Evolutionary conservation across 2,329 filamentous ascomycete genomes (phyloP).

Genomic region (Phyllachora maydis): DNA sequence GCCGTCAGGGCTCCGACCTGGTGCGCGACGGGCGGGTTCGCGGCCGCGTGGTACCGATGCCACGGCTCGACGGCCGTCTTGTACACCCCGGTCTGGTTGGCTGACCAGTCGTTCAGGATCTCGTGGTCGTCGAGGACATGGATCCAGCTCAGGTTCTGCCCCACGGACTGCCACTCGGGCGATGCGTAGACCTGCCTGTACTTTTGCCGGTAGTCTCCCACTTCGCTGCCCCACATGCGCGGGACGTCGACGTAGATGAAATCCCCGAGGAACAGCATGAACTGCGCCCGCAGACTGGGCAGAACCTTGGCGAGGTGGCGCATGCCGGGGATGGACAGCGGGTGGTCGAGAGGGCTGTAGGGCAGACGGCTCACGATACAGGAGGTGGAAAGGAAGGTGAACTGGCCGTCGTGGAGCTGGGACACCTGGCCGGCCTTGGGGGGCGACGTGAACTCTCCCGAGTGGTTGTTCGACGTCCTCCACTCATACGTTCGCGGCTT

Average conservation of each 20-base stretch:
- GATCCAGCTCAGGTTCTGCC: constrained; percentile 79
- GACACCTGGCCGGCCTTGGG: constrained; percentile 47
- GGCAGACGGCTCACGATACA: constrained; percentile 87
- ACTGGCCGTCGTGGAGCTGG: constrained; percentile 40
- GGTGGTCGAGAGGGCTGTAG: constrained; percentile 67
- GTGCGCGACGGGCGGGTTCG: constrained; percentile 57
- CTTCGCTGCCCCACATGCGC: constrained; percentile 47
- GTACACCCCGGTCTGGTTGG: constrained; percentile 65
- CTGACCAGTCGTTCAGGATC: constrained; percentile 83
- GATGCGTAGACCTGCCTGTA: constrained; percentile 94
- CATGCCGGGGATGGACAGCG: constrained; percentile 65
- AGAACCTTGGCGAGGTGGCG: constrained; percentile 55
- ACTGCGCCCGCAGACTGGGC: constrained; percentile 50
- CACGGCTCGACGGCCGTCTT: constrained; percentile 65
- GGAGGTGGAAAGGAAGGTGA: constrained; percentile 81
- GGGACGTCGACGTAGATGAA: constrained; percentile 90
- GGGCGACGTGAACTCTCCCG: constrained; percentile 61
- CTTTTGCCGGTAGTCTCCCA: constrained; percentile 67
- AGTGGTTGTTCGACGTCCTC: constrained; percentile 68
- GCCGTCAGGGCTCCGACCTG: constrained; percentile 17
- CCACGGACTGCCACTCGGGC: constrained; percentile 66
- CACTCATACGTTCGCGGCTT: constrained; percentile 67
- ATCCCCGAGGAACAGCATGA: constrained; percentile 68
- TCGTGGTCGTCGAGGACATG: constrained; percentile 96
- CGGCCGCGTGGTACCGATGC: constrained; percentile 63